Evolutionary conservation across 164 flowering plant genomes (phyloP), one percentile per base, ranked within the genome.

Genomic region (Magnolia officinalis): DNA sequence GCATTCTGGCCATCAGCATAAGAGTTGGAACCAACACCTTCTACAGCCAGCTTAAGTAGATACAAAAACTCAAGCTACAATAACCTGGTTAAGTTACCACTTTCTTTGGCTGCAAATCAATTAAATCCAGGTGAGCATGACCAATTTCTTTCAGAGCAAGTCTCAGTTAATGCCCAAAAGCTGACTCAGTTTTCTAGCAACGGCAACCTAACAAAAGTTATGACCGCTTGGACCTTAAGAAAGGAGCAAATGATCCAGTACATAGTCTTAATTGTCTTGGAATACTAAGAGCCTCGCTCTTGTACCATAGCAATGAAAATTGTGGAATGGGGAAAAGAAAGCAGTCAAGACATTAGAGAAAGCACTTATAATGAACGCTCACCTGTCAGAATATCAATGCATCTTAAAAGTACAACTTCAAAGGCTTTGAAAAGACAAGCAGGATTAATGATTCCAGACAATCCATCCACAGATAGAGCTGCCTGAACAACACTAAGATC

Each of bases 401-500:
- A 90, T 79, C 91, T 88, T 63, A 79, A 77, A 50, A 92, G 85
- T 74, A 88, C 81, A 79, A 74, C 64, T 67, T 78, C 80, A 72
- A 89, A 77, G 68, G 88, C 90, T 80, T 89, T 80, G 52, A 91
- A 78, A 74, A 92, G 85, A 78, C 73, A 67, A 72, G 87, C 71
- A 70, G 81, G 37, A 74, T 74, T 77, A 45, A 92, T 70, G 5
- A 88, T 68, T 69, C 79, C 86, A 72, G 86, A 49, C 80, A 93
- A 78, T 19, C 88, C 85, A 74, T 86, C 82, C 66, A 95, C 50
- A 72, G 89, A 84, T 31, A 95, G 70, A 79, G 88, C 92, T 16
- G 88, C 89, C 65, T 81, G 85, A 71, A 90, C 86, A 72, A 95
- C 96, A 83, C 88, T 82, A 58, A 95, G 84, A 78, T 95, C 98